These are phyloP conservation scores for Areca catechu DNA, from an alignment of 176 grass and related monocot genomes.

Conservation along the genomic window DNA sequence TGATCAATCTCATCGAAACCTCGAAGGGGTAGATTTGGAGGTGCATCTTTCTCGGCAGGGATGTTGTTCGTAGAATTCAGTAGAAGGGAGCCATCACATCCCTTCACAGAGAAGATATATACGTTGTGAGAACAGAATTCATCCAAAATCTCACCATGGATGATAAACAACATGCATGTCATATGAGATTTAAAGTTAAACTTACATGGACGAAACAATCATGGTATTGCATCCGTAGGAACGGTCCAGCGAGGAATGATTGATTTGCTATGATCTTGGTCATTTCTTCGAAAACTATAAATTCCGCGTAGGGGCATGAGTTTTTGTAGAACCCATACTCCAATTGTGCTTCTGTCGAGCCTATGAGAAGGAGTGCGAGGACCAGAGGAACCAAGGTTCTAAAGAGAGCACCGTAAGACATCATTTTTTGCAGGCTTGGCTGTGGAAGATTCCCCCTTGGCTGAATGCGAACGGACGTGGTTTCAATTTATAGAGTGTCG, in stretches of 20 bases:
- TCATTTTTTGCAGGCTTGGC: too few relatives aligned
- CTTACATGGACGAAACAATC: conserved; percentile 70
- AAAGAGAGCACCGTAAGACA: background rate
- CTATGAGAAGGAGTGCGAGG: conserved; percentile 6
- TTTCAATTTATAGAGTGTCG: too few relatives aligned
- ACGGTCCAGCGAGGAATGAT: conserved; percentile 38
- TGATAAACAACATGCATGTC: background rate
- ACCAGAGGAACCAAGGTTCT: background rate
- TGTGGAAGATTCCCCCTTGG: too few relatives aligned
- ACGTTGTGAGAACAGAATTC: background rate
- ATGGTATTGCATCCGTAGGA: conserved; percentile 62
- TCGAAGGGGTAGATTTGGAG: too few relatives aligned
- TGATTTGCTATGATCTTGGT: conserved; percentile 26
- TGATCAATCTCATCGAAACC: too few relatives aligned
- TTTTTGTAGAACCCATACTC: conserved; percentile 47
- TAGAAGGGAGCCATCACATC: too few relatives aligned
- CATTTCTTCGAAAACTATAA: conserved; percentile 53
- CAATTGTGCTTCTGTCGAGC: conserved; percentile 28
- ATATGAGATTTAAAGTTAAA: background rate
- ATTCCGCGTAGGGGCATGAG: conserved; percentile 51
- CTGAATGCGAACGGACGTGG: too few relatives aligned
- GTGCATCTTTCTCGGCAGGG: too few relatives aligned
- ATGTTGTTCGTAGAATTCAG: too few relatives aligned
- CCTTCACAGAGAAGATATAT: background rate
- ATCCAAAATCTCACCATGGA: background rate